These are phyloP conservation scores for Pseudoturritis turrita DNA, from an alignment of 345 rosid species.

Conservation along the genomic window DNA sequence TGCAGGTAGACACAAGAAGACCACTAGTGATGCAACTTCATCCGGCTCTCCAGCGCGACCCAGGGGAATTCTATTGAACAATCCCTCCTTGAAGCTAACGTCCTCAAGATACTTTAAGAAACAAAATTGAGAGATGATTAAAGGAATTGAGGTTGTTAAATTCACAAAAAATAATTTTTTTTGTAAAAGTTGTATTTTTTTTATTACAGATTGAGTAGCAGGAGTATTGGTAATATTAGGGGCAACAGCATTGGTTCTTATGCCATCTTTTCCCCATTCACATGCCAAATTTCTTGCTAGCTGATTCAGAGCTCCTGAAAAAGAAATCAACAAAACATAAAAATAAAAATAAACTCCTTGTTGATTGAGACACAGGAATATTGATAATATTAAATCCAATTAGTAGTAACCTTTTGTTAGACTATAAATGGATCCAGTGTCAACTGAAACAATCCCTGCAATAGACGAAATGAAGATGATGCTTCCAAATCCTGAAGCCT, in stretches of 20 bases:
- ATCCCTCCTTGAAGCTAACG: neutral
- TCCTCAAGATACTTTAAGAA: conserved; percentile 6
- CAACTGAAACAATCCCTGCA: conserved; percentile 18
- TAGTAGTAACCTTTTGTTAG: conserved; percentile 11
- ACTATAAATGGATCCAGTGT: conserved; percentile 32
- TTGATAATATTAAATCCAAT: neutral
- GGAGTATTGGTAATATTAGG: conserved; percentile 42
- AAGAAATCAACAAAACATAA: neutral
- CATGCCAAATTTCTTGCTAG: conserved; percentile 56
- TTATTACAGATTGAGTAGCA: conserved; percentile 24
- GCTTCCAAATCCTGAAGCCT: conserved; percentile 52
- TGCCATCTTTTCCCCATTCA: conserved; percentile 65
- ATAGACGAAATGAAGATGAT: conserved; percentile 48
- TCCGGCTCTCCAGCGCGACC: conserved; percentile 39
- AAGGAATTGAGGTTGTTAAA: neutral
- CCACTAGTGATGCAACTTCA: conserved; percentile 52
- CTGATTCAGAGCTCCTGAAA: conserved; percentile 44
- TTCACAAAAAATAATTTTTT: neutral
- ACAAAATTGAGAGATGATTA: neutral
- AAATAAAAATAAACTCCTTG: neutral
- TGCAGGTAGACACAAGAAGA: conserved; percentile 48
- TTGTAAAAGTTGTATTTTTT: neutral
- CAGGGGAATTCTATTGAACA: conserved; percentile 36
- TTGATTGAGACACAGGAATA: neutral
- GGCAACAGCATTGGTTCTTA: conserved; percentile 49